Base-by-base conservation (phyloP, 2,329 filamentous ascomycete species). In the Phialophora chinensis region DNA sequence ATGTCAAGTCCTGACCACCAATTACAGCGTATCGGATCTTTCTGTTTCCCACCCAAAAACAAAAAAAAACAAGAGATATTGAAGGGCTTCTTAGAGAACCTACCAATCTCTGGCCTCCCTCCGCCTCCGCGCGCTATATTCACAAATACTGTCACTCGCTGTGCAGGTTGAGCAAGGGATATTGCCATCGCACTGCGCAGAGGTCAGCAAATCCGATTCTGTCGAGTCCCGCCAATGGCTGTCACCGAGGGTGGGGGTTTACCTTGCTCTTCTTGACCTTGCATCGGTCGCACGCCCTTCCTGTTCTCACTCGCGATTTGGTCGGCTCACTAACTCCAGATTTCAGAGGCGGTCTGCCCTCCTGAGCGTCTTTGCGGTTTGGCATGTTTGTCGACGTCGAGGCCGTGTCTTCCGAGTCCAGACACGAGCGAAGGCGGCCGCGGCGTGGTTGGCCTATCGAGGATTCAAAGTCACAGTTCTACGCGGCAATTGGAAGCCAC, bases 221-320 rank as follows among this genome's bases (percentile, higher is more conserved):
- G n/a, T 33, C 12, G 31, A 11, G n/a, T 49, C 47, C 12, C 29
- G 12, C 27, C 7, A 60, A 52, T 23, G 11, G 3, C 14, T 29
- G 47, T 17, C 27, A n/a, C 3, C 11, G 11, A 4, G 50, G 38
- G 4, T 5, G 31, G n/a, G 17, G 35, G 33, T 59, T 58, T 20
- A 69, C 68, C 63, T 67, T 67, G 44, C 65, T 67, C 52, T 69
- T 69, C 44, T 69, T 69, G 25, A 69, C 59, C 56, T 69, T 69
- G 53, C 68, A 69, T 12, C 68, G 68, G 62, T 69, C 68, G 42
- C 68, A 69, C 6, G 68, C 68, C 33, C 68, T 60, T 23, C 68
- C 68, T 33, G 66, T 67, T 8, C 68, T 55, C 8, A 66, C 57
- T 17, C 68, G 59, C 35, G 35, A 27, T 54, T 59, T 64, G 5